Base-by-base conservation (phyloP, 2,329 filamentous ascomycete genomes). In the Ophiobolus disseminans region DNA sequence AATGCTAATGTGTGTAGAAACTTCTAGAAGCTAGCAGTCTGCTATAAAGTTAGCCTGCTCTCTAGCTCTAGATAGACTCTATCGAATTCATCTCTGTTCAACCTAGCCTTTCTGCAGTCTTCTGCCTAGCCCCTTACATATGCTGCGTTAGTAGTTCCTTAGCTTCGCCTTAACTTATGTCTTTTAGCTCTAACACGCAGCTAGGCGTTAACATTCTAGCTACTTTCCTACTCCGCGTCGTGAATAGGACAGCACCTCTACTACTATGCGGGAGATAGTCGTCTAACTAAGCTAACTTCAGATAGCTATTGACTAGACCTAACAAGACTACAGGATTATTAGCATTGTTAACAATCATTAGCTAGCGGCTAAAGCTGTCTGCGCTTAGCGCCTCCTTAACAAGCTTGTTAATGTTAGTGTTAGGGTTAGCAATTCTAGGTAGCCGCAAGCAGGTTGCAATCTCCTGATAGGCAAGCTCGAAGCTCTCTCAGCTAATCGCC, bases 341-440 rank as follows among this genome's bases (percentile, higher is more conserved):
- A 14, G 73, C 74, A 40, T 78, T 80, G 44, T 80, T 76, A n/a
- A 80, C 38, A 30, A 80, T 61, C 28, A 79, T 44, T 1, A 80
- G 60, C 77, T 75, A 79, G 1, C 49, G 46, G 1, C 63, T 1
- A 38, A 47, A 10, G 26, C 25, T 48, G n/a, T 61, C 56, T 5
- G 50, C 41, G 26, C 63, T 70, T 2, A 79, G 49, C 10, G 55
- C 55, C 5, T 34, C 30, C 26, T 74, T 74, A 3, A 79, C 70
- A 2, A 76, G 62, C 8, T 22, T 19, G 26, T 69, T 75, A 1
- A 75, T 41, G 45, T 79, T 69, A 0, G 60, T 63, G 4, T 72
- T 63, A 1, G 66, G 50, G 13, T 76, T 52, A 34, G 26, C 31
- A 23, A 57, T 53, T 4, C 46, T 54, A 23, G 57, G 57, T 35